Conservation (phyloP, 179 eudicot species). For the Silene noctiflora region DNA sequence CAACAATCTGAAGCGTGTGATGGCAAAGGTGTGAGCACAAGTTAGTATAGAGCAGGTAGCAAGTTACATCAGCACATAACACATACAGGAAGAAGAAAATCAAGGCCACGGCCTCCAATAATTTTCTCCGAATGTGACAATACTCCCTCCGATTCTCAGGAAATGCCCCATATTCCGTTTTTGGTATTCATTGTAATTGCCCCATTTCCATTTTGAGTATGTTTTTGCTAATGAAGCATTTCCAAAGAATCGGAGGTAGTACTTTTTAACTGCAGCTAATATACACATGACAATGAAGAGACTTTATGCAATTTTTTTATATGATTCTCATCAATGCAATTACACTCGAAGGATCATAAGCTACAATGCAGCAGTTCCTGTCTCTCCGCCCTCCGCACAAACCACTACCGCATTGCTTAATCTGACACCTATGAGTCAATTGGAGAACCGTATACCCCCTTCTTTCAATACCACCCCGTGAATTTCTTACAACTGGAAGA, state of each 20-base stretch:
- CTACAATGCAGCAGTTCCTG: background rate
- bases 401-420: background rate
- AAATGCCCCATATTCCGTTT: no score
- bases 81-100: background rate
- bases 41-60: background rate
- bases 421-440: background rate
- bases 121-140: background rate
- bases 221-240: no score
- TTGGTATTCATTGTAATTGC: no score
- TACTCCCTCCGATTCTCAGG: no score
- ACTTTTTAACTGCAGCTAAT: no score
- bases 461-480: background rate
- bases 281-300: background rate
- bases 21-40: background rate
- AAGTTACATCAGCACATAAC: background rate
- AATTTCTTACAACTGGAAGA: background rate
- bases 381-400: background rate
- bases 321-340: background rate
- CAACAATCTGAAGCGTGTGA: constrained; percentile 54
- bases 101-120: background rate
- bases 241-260: no score
- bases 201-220: no score
- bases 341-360: background rate
- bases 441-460: background rate
- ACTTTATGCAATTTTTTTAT: background rate